A percentile compares a stretch with the other conserved stretches of the same genome.
These are phyloP conservation scores for Kalmanozyma brasiliensis DNA, from an alignment of 1,284 basidiomycete species.

Conservation along the genomic window DNA sequence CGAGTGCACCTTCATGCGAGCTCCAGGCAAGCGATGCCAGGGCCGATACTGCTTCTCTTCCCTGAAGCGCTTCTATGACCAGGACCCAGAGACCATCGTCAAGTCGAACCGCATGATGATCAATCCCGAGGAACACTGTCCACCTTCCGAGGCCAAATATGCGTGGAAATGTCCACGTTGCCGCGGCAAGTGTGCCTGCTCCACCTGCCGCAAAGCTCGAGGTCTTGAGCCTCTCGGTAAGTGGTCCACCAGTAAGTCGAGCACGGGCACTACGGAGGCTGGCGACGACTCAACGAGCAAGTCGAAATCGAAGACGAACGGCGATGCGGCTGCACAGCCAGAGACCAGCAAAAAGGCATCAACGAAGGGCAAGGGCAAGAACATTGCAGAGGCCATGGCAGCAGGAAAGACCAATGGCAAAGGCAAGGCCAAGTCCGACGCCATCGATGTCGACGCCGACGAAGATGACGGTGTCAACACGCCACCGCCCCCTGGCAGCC, in stretches of 20 bases:
- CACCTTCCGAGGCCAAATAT: slow-evolving; percentile 41
- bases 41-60: slow-evolving; percentile 39
- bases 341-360: slow-evolving; percentile 4
- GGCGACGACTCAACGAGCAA: slow-evolving; percentile 1
- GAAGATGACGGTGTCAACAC: slow-evolving; percentile 34
- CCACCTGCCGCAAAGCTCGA: slow-evolving; percentile 29
- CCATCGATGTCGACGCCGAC: slow-evolving; percentile 5
- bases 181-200: slow-evolving; percentile 36
- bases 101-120: slow-evolving; percentile 45
- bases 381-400: slow-evolving; percentile 18
- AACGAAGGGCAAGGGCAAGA: slow-evolving; percentile 17
- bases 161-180: slow-evolving; percentile 51
- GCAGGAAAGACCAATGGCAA: slow-evolving; percentile 14
- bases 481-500: slow-evolving; percentile 28
- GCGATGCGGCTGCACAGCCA: not conserved
- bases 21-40: slow-evolving; percentile 40
- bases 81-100: slow-evolving; percentile 43
- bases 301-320: slow-evolving; percentile 3
- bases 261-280: not conserved
- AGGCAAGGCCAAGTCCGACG: slow-evolving; percentile 11
- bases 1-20: slow-evolving; percentile 49
- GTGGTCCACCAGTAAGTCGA: slow-evolving; percentile 8
- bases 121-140: slow-evolving; percentile 40
- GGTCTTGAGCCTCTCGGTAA: slow-evolving; percentile 34
- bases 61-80: slow-evolving; percentile 40